Evolutionary conservation across 192 early-diverging fungal genomes (phyloP), one percentile per base, ranked within the genome.

Genomic region (Backusella liffmaniae): DNA sequence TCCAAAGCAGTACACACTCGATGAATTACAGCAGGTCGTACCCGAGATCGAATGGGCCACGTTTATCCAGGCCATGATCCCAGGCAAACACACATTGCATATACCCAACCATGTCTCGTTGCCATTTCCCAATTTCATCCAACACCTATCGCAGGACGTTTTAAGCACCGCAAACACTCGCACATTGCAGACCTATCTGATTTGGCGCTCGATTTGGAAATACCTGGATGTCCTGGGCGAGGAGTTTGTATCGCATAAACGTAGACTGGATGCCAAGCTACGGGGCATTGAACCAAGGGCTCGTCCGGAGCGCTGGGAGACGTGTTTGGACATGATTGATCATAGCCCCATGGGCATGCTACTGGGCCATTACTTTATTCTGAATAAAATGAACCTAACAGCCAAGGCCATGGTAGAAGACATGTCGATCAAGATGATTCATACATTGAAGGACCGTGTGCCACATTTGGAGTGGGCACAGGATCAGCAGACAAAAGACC

Each of bases 181-280:
- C 34, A 84, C 81, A 1, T 32, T 90, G 0, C 83, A 88, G 56
- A 79, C 73, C 36, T 90, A 90, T 59, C 86, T 90, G 51, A 73
- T 83, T 15, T 90, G 88, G 88, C 75, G 82, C 36, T 70, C 82
- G 23, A 79, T 90, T 42, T 74, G 74, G 46, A 66, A 15, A 26
- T 86, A 86, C 46, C 73, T 82, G 2, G 49, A 76, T 29, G 62
- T 67, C 42, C 71, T 86, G 8, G 80, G 76, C n/a, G 79, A 86
- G 39, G 78, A 79, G 13, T 80, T 76, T 15, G 72, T 75, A 1
- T 79, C 72, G 16, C 87, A 86, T 3, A 73, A 84, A 70, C 44
- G 72, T 9, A 69, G 68, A 53, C 41, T 83, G 39, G 71, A 76
- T 36, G 77, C 86, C 0, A 82, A 78, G 1, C 30, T 90, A 3